phyloP scores from a whole-genome alignment of 75 land plant genomes.

The Sequoia sempervirens region DNA sequence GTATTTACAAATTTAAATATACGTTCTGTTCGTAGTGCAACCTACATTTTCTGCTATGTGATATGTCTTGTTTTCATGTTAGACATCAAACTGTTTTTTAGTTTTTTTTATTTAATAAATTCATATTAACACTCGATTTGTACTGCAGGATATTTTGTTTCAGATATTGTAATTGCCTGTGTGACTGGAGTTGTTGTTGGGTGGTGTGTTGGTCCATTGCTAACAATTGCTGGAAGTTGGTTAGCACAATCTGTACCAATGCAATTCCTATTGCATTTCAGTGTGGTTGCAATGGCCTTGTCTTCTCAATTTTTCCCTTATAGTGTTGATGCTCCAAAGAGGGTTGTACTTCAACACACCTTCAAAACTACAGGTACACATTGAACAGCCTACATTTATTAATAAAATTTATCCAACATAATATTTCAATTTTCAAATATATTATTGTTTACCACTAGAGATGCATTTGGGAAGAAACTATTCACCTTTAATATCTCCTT shows the following conservation, averaged over 20 bases:
- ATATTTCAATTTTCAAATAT: not conserved
- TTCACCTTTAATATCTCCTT: not conserved
- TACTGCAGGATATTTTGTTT: slow-evolving; percentile 74
- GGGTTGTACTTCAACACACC: slow-evolving; percentile 79
- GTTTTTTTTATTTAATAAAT: not conserved
- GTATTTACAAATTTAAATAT: not conserved
- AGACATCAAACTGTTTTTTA: not conserved
- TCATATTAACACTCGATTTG: not conserved
- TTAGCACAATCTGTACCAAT: slow-evolving; percentile 53
- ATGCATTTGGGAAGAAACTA: not conserved
- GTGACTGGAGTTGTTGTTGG: slow-evolving; percentile 70
- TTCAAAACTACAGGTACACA: slow-evolving; percentile 50
- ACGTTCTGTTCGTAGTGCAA: not conserved
- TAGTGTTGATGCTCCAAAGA: slow-evolving; percentile 71
- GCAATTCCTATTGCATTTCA: slow-evolving; percentile 51
- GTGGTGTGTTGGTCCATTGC: slow-evolving; percentile 67
- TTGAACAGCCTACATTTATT: not conserved
- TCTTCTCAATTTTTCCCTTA: slow-evolving; percentile 91
- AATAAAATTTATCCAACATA: not conserved
- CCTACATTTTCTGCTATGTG: not conserved
- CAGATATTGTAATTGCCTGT: slow-evolving; percentile 75
- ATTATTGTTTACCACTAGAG: not conserved
- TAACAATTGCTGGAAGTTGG: slow-evolving; percentile 67
- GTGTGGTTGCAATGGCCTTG: slow-evolving; percentile 55
- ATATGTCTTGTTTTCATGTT: not conserved